Evolutionary conservation across 176 grass and related monocot species (phyloP).

Genomic region (Ensete ventricosum): DNA sequence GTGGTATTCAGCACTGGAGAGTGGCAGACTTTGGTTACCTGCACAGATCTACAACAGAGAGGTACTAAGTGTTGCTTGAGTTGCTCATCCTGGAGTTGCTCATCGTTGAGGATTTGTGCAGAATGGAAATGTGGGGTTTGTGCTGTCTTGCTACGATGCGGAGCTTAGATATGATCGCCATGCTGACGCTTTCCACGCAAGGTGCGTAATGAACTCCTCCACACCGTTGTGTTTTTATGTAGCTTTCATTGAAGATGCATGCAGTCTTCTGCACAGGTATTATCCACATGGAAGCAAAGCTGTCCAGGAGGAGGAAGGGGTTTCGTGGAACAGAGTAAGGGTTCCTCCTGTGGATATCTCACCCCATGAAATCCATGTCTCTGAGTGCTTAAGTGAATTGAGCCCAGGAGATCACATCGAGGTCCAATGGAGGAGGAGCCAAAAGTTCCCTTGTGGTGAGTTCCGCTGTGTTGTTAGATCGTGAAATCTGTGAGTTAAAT

Average conservation of each 20-base stretch:
- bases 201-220: constrained; percentile 31
- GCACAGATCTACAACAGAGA: constrained; percentile 72
- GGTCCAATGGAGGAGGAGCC: constrained; percentile 89
- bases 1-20: constrained; percentile 49
- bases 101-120: constrained; percentile 25
- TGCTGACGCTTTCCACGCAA: constrained; percentile 71
- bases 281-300: constrained; percentile 65
- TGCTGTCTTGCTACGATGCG: constrained; percentile 84
- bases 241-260: background rate
- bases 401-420: constrained; percentile 66
- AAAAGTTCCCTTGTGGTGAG: constrained; percentile 86
- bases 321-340: constrained; percentile 59
- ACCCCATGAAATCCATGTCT: constrained; percentile 50
- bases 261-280: constrained; percentile 34
- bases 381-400: constrained; percentile 45
- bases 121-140: constrained; percentile 75
- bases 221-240: background rate
- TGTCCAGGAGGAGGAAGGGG: constrained; percentile 54
- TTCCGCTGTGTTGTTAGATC: background rate
- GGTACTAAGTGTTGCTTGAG: constrained; percentile 49
- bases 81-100: too few species aligned
- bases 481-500: background rate
- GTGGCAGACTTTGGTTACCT: constrained; percentile 71
- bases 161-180: constrained; percentile 68
- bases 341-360: constrained; percentile 47